A percentile compares a stretch with the other conserved stretches of the same genome.
Conservation (phyloP, 805 yeast genomes). For the Wickerhamiella bombiphila region DNA sequence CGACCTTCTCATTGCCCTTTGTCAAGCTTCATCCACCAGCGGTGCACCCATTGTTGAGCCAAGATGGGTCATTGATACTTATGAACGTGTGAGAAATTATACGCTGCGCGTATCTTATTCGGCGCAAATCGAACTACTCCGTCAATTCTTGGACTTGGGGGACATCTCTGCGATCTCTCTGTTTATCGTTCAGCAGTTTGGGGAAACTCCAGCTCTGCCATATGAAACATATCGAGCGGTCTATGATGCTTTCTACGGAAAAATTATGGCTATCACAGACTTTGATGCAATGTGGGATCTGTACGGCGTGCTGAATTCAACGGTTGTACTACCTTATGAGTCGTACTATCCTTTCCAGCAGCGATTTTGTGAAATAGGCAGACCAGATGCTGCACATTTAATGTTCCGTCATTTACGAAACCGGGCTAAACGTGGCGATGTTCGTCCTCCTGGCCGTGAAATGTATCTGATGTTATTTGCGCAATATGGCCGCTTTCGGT, state of each 20-base stretch:
- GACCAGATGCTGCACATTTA: conserved; percentile 48
- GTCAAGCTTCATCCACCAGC: too few relatives aligned
- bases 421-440: conserved; percentile 34
- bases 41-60: conserved; percentile 21
- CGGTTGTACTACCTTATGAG: conserved; percentile 43
- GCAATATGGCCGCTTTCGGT: conserved; percentile 43
- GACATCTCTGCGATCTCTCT: conserved; percentile 26
- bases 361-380: conserved; percentile 36
- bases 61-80: conserved; percentile 22
- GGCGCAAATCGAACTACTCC: conserved; percentile 28
- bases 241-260: conserved; percentile 30
- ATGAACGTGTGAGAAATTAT: conserved; percentile 31
- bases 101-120: conserved; percentile 27
- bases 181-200: conserved; percentile 32
- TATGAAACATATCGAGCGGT: conserved; percentile 25
- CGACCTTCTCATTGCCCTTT: conserved; percentile 21
- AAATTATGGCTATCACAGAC: conserved; percentile 28
- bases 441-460: conserved; percentile 37
- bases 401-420: conserved; percentile 48
- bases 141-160: conserved; percentile 26
- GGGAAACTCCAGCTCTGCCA: conserved; percentile 19
- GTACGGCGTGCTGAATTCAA: conserved; percentile 40
- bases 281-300: conserved; percentile 40
- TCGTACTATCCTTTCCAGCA: conserved; percentile 44
- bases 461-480: conserved; percentile 47